A percentile compares a stretch with the other conserved stretches of the same genome.
phyloP scores from a whole-genome alignment of 208 protist genomes.

The Leishmania tropica region DNA sequence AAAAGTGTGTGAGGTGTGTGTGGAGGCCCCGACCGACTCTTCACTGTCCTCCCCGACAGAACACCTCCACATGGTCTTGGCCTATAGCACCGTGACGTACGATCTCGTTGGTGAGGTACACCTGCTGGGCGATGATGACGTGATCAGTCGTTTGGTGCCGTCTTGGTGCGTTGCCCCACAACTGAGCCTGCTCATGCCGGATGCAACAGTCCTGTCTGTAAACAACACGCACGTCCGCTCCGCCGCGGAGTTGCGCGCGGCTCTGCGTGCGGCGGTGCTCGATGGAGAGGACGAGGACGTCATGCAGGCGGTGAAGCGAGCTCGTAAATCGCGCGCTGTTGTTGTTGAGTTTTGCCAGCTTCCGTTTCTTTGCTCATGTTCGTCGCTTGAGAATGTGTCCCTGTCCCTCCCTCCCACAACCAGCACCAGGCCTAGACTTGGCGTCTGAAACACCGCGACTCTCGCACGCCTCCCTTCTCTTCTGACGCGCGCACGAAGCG shows the following conservation, averaged over 20 bases:
- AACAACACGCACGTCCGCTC: constrained; percentile 32
- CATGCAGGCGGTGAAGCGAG: constrained; percentile 14
- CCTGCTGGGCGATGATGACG: constrained; percentile 23
- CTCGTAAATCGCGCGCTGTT: constrained; percentile 9
- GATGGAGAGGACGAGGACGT: background rate
- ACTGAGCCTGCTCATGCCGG: constrained; percentile 24
- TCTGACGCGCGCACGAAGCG: background rate
- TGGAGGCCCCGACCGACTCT: background rate
- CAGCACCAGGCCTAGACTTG: background rate
- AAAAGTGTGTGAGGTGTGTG: background rate
- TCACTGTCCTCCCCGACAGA: background rate
- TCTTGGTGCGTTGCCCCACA: constrained; percentile 25
- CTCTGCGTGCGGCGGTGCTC: constrained; percentile 13
- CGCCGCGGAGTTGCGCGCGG: constrained; percentile 30
- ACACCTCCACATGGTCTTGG: constrained; percentile 30
- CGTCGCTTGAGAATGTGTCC: background rate
- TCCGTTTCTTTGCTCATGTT: background rate
- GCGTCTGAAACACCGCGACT: background rate
- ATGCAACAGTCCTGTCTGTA: constrained; percentile 36
- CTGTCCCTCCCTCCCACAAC: background rate
- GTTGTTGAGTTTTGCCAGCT: constrained; percentile 19
- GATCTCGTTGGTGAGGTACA: constrained; percentile 42
- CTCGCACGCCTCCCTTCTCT: background rate
- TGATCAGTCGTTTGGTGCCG: constrained; percentile 32
- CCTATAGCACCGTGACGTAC: constrained; percentile 23